phyloP scores from a whole-genome alignment of 192 early-diverging fungal species.

The Entophlyctis helioformis region DNA sequence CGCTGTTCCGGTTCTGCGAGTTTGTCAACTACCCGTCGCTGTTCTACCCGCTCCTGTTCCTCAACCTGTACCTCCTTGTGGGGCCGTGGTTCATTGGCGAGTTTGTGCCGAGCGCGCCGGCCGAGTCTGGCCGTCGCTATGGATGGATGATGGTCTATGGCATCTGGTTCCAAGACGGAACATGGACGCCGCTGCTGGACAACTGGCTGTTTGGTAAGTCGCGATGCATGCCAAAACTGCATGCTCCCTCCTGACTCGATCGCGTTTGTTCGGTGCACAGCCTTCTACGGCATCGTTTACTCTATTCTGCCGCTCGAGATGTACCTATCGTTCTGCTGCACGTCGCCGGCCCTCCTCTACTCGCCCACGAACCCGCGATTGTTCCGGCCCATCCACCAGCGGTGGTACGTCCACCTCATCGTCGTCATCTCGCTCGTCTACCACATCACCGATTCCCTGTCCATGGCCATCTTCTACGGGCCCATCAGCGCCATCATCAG shows the following conservation, averaged over 20 bases:
- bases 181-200: slow-evolving; percentile 11
- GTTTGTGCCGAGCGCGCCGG: slow-evolving; percentile 41
- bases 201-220: slow-evolving; percentile 7
- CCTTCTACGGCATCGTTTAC: slow-evolving; percentile 6
- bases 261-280: too few relatives aligned
- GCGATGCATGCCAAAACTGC: too few relatives aligned
- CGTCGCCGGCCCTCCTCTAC: too few relatives aligned
- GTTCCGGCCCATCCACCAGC: too few relatives aligned
- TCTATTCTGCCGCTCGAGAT: slow-evolving; percentile 12
- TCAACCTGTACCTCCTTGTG: slow-evolving; percentile 23
- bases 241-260: too few relatives aligned
- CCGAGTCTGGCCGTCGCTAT: slow-evolving; percentile 1
- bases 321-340: slow-evolving; percentile 25
- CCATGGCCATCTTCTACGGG: too few relatives aligned
- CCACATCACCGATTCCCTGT: too few relatives aligned
- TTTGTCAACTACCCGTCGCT: slow-evolving; percentile 30
- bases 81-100: slow-evolving; percentile 60
- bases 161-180: slow-evolving; percentile 9
- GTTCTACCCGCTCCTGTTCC: slow-evolving; percentile 41
- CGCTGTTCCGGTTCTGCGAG: slow-evolving; percentile 23
- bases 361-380: too few relatives aligned
- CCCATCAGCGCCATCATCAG: too few relatives aligned
- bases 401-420: too few relatives aligned
- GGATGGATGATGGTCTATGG: slow-evolving; percentile 11
- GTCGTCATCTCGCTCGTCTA: too few relatives aligned